phyloP scores from a whole-genome alignment of 2,329 filamentous ascomycete species.

The Cryoendolithus antarcticus region DNA sequence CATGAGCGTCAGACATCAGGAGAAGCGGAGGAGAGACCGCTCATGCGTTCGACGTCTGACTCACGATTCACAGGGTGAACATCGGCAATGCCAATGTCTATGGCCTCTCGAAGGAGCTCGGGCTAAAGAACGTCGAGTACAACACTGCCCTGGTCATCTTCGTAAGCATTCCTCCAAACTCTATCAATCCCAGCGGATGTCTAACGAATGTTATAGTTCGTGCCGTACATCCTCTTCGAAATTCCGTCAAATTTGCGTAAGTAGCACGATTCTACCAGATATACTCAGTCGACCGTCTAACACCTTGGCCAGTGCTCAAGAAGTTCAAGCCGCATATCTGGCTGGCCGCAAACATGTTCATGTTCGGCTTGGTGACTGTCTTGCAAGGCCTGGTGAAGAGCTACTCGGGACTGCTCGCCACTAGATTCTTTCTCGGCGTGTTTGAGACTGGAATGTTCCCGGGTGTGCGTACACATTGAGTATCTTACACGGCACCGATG shows the following conservation, averaged over 20 bases:
- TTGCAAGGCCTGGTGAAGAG: constrained; percentile 67
- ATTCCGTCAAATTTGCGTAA: constrained; percentile 37
- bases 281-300: constrained; percentile 12
- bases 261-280: not conserved
- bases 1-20: no score
- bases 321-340: constrained; percentile 40
- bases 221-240: constrained; percentile 40
- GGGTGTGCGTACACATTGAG: no score
- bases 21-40: no score
- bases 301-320: no score
- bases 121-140: constrained; percentile 33
- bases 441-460: constrained; percentile 48
- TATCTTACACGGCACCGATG: no score
- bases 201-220: no score
- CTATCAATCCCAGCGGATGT: no score
- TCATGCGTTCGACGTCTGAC: no score
- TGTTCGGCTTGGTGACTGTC: constrained; percentile 64
- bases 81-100: constrained; percentile 43
- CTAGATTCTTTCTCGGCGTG: constrained; percentile 69
- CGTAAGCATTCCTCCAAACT: no score
- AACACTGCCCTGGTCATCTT: constrained; percentile 43
- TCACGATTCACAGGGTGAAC: constrained; percentile 30
- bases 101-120: constrained; percentile 34
- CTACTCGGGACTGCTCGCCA: constrained; percentile 64
- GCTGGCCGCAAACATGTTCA: constrained; percentile 60